Evolutionary conservation across 2,329 filamentous ascomycete genomes (phyloP), one percentile per base, ranked within the genome.

Genomic region (Fusarium ambrosium): DNA sequence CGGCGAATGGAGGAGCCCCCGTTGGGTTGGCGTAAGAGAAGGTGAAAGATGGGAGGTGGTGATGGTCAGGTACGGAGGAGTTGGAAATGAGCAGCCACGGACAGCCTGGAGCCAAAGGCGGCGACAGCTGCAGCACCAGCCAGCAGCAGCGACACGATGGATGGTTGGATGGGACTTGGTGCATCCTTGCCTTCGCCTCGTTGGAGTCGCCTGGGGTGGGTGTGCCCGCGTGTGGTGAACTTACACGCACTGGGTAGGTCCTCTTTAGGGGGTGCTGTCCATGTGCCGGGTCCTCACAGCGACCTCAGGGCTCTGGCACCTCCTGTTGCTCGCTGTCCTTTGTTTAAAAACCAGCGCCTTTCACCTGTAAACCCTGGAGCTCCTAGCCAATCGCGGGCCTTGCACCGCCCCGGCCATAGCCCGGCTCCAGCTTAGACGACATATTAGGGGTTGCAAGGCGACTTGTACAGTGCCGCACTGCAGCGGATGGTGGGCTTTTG

Each of bases 361-460:
- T 68, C 66, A 68, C 56, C 48, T 56, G 45, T 60, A 36, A 64
- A 69, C 66, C 65, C 62, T 74, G 72, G 18, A 68, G 58, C 36
- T 41, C 41, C 29, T 63, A 64, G 51, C 77, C 77, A 79, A 79
- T 79, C 64, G 51, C 34, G 62, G 62, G 45, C 43, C 48, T 41
- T 39, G 43, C 32, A 29, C 41, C 11, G 20, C 22, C 56, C 63
- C 45, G 58, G 61, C 36, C 32, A 36, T 61, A 63, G 72, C 68
- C 68, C 65, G 56, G 36, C 64, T 62, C 69, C 65, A 70, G 32
- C 63, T 61, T 69, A 68, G 67, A 72, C 60, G 59, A 69, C 59
- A 69, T 73, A 73, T 79, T 79, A 79, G 77, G 77, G 77, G 76
- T 77, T 77, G 68, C 73, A 59, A 68, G 69, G 65, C 51, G 32